Conservation (phyloP, 768 basidiomycete genomes). For the Hygrocybe coccinea region DNA sequence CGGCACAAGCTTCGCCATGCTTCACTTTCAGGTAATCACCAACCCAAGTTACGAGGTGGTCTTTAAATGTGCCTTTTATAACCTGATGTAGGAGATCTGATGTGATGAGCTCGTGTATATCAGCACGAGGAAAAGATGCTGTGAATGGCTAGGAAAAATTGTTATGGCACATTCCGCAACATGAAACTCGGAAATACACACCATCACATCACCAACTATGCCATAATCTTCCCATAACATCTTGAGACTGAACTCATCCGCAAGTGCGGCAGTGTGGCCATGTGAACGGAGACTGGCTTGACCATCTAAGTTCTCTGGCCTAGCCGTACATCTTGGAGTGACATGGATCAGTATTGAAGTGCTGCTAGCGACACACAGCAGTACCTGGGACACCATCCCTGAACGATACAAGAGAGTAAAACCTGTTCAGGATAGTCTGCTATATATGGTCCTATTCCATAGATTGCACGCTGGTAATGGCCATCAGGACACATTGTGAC, state of each 20-base stretch:
- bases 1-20: constrained; percentile 15
- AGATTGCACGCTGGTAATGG: constrained; percentile 25
- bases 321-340: constrained; percentile 22
- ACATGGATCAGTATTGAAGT: background rate
- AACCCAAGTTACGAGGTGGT: constrained; percentile 35
- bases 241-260: constrained; percentile 15
- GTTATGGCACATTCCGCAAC: background rate
- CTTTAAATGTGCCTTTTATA: constrained; percentile 37
- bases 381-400: constrained; percentile 29
- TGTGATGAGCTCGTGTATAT: constrained; percentile 31
- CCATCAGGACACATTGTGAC: constrained; percentile 27
- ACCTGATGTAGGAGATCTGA: constrained; percentile 34
- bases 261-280: constrained; percentile 17
- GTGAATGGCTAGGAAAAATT: constrained; percentile 2
- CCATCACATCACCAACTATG: constrained; percentile 28
- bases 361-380: background rate
- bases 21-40: constrained; percentile 19
- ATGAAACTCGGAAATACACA: constrained; percentile 8
- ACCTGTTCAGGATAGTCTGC: constrained; percentile 39
- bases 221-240: constrained; percentile 32
- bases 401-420: constrained; percentile 27
- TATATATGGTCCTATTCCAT: constrained; percentile 34
- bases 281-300: constrained; percentile 11
- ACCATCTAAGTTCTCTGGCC: constrained; percentile 23
- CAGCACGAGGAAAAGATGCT: constrained; percentile 28